A percentile compares a stretch with the other conserved stretches of the same genome.
Conservation (phyloP, 345 rosid genomes). For the Diplotaxis tenuifolia region DNA sequence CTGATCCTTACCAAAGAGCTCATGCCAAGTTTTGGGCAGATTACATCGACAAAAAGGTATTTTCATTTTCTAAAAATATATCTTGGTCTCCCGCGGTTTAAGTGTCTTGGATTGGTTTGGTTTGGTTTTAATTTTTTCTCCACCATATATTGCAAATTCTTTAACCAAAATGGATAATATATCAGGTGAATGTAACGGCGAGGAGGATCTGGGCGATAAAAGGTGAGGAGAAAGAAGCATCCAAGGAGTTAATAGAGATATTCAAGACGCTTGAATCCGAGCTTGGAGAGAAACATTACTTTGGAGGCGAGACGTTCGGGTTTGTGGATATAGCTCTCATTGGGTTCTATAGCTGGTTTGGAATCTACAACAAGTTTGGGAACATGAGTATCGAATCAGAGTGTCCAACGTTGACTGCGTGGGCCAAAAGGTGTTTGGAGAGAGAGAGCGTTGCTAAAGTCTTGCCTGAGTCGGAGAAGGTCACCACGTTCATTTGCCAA, state of each 20-base stretch:
- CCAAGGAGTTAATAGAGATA: slow-evolving; percentile 20
- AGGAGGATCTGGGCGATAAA: slow-evolving; percentile 19
- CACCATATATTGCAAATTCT: background rate
- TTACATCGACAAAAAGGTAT: slow-evolving; percentile 17
- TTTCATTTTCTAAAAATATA: background rate
- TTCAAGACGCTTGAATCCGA: slow-evolving; percentile 23
- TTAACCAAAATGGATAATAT: background rate
- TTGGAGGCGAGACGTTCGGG: too few relatives aligned
- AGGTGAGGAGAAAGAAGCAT: slow-evolving; percentile 29
- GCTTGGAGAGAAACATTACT: too few relatives aligned
- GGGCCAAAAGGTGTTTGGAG: slow-evolving; percentile 27
- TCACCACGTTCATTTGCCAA: background rate
- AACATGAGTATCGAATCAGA: slow-evolving; percentile 11
- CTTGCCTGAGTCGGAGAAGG: slow-evolving; percentile 1
- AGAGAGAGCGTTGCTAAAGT: slow-evolving; percentile 12
- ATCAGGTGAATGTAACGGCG: slow-evolving; percentile 15
- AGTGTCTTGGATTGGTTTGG: background rate
- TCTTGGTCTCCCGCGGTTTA: background rate
- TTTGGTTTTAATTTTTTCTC: background rate
- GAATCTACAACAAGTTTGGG: slow-evolving; percentile 14
- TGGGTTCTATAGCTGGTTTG: slow-evolving; percentile 21
- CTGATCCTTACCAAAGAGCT: too few relatives aligned
- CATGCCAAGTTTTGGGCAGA: too few relatives aligned
- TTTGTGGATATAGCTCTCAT: slow-evolving; percentile 29
- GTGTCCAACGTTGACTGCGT: slow-evolving; percentile 2